phyloP scores from a whole-genome alignment of 306 rosid genomes.

The Albizia julibrissin region DNA sequence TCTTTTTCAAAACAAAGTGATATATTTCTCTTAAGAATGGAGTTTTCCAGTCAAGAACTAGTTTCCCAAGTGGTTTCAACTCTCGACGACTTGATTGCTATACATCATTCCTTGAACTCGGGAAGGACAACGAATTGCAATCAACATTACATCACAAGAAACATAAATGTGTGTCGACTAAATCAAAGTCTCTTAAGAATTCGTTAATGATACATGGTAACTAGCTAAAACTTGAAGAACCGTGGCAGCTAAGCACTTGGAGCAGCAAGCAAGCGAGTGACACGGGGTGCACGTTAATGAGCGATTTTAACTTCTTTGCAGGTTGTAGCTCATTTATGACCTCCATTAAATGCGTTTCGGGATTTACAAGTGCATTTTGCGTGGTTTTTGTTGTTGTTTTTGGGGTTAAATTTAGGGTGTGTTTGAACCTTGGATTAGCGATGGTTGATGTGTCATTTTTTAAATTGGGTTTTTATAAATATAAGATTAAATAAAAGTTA shows the following conservation, averaged over 20 bases:
- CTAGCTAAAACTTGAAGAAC: background rate
- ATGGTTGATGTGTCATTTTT: no score
- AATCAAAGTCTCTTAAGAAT: slow-evolving; percentile 14
- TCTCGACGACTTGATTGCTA: background rate
- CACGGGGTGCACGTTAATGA: background rate
- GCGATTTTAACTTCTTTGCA: background rate
- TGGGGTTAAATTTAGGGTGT: background rate
- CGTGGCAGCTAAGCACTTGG: background rate
- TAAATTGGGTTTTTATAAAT: no score
- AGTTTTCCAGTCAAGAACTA: background rate
- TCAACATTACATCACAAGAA: slow-evolving; percentile 25
- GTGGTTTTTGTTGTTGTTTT: background rate
- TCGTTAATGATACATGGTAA: background rate
- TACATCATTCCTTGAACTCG: slow-evolving; percentile 1
- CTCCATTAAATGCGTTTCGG: background rate
- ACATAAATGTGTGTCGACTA: background rate
- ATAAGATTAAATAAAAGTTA: no score
- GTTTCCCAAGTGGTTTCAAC: background rate
- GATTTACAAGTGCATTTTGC: background rate
- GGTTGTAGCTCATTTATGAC: background rate
- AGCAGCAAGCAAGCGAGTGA: background rate
- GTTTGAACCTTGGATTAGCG: background rate
- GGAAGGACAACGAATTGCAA: background rate
- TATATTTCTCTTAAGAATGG: background rate
- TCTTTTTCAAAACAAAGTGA: background rate